phyloP scores from a whole-genome alignment of 768 basidiomycete genomes.

The Pulveroboletus sp. region DNA sequence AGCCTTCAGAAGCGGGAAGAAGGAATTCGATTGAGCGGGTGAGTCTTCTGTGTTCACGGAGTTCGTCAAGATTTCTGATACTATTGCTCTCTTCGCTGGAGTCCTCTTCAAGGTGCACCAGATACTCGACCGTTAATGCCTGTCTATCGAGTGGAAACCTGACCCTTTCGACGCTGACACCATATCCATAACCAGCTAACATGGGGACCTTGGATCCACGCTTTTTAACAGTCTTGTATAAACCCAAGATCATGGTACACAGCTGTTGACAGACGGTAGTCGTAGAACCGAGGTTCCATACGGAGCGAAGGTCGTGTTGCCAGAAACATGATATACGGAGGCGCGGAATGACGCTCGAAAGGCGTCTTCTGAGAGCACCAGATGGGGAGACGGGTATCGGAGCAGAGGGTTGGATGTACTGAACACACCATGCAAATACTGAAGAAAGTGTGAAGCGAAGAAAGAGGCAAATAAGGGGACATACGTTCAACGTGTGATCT shows the following conservation, averaged over 20 bases:
- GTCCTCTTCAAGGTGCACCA: conserved; percentile 68
- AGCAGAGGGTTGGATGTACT: conserved; percentile 48
- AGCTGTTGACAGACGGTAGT: conserved; percentile 74
- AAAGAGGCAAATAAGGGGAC: conserved; percentile 25
- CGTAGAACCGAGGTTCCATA: conserved; percentile 77
- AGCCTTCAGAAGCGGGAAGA: conserved; percentile 74
- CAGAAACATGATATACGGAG: conserved; percentile 89
- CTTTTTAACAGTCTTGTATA: conserved; percentile 77
- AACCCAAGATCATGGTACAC: conserved; percentile 77
- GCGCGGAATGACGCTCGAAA: conserved; percentile 33
- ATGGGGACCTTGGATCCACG: conserved; percentile 75
- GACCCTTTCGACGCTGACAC: conserved; percentile 75
- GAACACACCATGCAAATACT: conserved; percentile 96
- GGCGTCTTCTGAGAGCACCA: conserved; percentile 32
- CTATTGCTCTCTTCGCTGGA: conserved; percentile 21
- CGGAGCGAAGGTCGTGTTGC: conserved; percentile 88
- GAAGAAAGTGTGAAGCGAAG: conserved; percentile 7
- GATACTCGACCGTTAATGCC: conserved; percentile 79
- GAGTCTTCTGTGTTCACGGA: conserved; percentile 68
- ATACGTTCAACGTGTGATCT: conserved; percentile 78
- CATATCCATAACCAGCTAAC: conserved; percentile 74
- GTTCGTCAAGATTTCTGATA: conserved; percentile 56
- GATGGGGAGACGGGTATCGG: conserved; percentile 32
- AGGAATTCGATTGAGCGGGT: conserved; percentile 78
- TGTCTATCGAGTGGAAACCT: conserved; percentile 82